Percentiles rank a stretch among this genome's conserved stretches.
Evolutionary conservation across 2,329 filamentous ascomycete genomes (phyloP).

Genomic region (Phialophora chinensis): DNA sequence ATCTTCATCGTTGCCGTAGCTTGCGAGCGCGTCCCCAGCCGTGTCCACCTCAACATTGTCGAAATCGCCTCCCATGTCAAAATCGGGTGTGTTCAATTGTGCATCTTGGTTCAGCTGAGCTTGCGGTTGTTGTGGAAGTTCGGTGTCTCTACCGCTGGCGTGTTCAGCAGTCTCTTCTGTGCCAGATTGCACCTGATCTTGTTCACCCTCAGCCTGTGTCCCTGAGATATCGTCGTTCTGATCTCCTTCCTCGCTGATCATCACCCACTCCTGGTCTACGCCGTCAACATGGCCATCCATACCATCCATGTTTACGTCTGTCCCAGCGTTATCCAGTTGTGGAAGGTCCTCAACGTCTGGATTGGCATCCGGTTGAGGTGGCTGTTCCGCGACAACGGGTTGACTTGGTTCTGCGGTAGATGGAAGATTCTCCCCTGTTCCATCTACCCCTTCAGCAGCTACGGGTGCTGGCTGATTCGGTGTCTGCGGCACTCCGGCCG

Average conservation of each 20-base stretch:
- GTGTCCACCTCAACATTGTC: conserved; percentile 70
- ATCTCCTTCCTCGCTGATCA: conserved; percentile 66
- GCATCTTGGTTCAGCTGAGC: conserved; percentile 24
- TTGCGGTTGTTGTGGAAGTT: conserved; percentile 16
- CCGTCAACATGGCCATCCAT: conserved; percentile 51
- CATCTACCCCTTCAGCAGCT: not conserved
- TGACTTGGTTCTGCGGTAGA: conserved; percentile 11
- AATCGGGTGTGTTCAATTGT: conserved; percentile 34
- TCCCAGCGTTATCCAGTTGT: conserved; percentile 44
- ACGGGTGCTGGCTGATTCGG: not conserved
- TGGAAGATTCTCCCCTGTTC: conserved; percentile 1
- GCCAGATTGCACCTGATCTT: conserved; percentile 3
- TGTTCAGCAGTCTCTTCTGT: conserved; percentile 8
- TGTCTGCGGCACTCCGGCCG: conserved; percentile 10
- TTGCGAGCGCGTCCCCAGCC: conserved; percentile 72
- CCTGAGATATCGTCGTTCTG: conserved; percentile 22
- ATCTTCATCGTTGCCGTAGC: conserved; percentile 66
- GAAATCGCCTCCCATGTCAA: conserved; percentile 61
- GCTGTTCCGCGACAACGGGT: conserved; percentile 8
- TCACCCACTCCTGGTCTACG: conserved; percentile 68
- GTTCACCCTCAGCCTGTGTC: conserved; percentile 1
- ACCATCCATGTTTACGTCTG: conserved; percentile 64
- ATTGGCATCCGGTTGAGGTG: conserved; percentile 3
- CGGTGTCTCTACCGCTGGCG: conserved; percentile 39
- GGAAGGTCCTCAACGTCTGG: conserved; percentile 18